Evolutionary conservation across 1,284 basidiomycete genomes (phyloP).

Genomic region (Moesziomyces sp.): DNA sequence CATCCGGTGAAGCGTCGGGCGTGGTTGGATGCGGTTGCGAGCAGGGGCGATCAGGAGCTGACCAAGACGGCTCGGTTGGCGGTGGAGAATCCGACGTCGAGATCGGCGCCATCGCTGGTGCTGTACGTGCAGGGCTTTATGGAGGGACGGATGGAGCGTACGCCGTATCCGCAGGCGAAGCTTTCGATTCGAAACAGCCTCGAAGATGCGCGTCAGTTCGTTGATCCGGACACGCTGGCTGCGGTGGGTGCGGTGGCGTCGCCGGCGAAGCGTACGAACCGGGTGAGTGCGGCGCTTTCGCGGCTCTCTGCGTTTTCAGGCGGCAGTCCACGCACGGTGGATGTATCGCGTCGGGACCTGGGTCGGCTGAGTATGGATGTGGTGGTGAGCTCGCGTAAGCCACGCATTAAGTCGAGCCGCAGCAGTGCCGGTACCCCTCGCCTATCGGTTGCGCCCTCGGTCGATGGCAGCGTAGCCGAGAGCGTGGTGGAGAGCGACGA

Average conservation of each 20-base stretch:
- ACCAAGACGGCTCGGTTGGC: conserved; percentile 27
- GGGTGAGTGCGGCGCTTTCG: conserved; percentile 26
- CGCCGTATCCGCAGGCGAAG: conserved; percentile 17
- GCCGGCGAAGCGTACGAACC: conserved; percentile 8
- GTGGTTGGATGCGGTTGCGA: conserved; percentile 17
- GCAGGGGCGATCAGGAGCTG: conserved; percentile 21
- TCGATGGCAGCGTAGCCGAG: neutral
- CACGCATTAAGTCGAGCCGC: conserved; percentile 22
- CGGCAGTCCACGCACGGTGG: conserved; percentile 14
- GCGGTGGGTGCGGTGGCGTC: conserved; percentile 5
- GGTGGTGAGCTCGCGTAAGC: conserved; percentile 27
- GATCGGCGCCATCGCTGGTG: conserved; percentile 22
- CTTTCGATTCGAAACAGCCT: conserved; percentile 21
- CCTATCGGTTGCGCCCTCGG: conserved; percentile 15
- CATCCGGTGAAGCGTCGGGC: conserved; percentile 1
- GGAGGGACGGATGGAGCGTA: conserved; percentile 13
- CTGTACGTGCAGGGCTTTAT: conserved; percentile 20
- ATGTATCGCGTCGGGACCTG: conserved; percentile 24
- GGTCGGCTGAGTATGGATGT: conserved; percentile 30
- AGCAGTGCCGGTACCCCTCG: conserved; percentile 27
- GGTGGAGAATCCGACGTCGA: conserved; percentile 21
- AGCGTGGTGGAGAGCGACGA: conserved; percentile 4
- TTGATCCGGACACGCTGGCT: conserved; percentile 20
- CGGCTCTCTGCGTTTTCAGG: conserved; percentile 30
- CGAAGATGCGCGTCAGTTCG: conserved; percentile 10